Evolutionary conservation across 2,329 filamentous ascomycete genomes (phyloP), one percentile per base, ranked within the genome.

Genomic region (Madurella mycetomatis): DNA sequence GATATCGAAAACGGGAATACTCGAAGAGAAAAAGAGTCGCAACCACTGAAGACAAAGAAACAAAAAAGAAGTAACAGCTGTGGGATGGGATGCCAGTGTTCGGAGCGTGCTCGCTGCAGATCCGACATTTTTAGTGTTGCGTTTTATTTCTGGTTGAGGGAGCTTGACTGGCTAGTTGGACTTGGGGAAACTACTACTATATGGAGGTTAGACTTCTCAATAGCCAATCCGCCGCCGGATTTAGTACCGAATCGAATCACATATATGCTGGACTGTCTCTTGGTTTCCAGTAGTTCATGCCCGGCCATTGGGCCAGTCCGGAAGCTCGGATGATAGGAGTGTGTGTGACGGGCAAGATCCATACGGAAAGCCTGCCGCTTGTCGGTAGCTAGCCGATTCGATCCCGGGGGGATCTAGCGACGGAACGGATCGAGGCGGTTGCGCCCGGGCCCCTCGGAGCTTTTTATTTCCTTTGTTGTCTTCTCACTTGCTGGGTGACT

Each of bases 171-270:
- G 30, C 15, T 46, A 31, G 30, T 42, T 12, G 17, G 47, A 41
- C 13, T 37, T 37, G 34, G 13, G 34, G 13, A 15, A 15, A 37
- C 9, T 37, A 37, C 11, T 37, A 37, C 34, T 37, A 53, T 37
- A 53, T 57, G 53, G 55, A 55, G 42, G 56, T 42, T 55, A 56
- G 49, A 55, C 43, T 17, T 59, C 25, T 49, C 48, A 57, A 46
- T 52, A 47, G 54, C 51, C 49, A 51, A 60, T 59, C 58, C 59
- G 58, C 57, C 59, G 53, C 58, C 57, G 59, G 59, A 61, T 60
- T 53, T 55, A 51, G 15, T 12, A 19, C 9, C 19, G 39, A 45
- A 53, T 53, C 49, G 53, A 49, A 54, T 42, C 37, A 53, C 9
- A 11, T 37, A 34, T 25, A 17, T 32, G 37, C 12, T 18, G 34